Conservation (phyloP, 179 eudicot genomes). For the Amaranthus tricolor region DNA sequence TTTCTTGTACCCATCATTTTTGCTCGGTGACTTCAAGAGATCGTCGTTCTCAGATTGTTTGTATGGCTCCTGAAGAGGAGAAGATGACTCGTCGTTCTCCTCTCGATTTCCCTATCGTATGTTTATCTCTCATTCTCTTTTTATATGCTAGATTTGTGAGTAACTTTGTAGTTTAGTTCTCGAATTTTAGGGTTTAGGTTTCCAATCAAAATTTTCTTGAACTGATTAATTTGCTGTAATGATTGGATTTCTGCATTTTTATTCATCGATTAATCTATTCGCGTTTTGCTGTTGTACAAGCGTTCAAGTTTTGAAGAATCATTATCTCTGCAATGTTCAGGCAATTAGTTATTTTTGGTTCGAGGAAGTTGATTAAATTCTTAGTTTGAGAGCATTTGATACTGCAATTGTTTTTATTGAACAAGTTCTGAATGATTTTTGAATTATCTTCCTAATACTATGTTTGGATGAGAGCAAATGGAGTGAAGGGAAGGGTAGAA, state of each 20-base stretch:
- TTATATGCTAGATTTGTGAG: neutral
- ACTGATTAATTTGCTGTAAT: neutral
- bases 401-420: neutral
- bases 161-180: neutral
- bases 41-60: constrained; percentile 42
- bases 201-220: neutral
- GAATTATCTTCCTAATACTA: neutral
- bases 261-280: neutral
- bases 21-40: neutral
- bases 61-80: constrained; percentile 91
- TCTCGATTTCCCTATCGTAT: constrained; percentile 81
- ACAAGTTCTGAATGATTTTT: neutral
- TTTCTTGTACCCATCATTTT: neutral
- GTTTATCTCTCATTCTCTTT: constrained; percentile 17
- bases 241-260: neutral
- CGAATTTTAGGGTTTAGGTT: neutral
- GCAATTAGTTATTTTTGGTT: neutral
- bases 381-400: neutral
- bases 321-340: neutral
- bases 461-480: neutral
- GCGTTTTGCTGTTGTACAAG: neutral
- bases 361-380: neutral
- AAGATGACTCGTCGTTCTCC: constrained; percentile 92
- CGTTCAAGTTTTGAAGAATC: neutral
- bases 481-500: neutral